Evolutionary conservation across 805 yeast genomes (phyloP).

Genomic region (Sugiyamaella mastotermitis): DNA sequence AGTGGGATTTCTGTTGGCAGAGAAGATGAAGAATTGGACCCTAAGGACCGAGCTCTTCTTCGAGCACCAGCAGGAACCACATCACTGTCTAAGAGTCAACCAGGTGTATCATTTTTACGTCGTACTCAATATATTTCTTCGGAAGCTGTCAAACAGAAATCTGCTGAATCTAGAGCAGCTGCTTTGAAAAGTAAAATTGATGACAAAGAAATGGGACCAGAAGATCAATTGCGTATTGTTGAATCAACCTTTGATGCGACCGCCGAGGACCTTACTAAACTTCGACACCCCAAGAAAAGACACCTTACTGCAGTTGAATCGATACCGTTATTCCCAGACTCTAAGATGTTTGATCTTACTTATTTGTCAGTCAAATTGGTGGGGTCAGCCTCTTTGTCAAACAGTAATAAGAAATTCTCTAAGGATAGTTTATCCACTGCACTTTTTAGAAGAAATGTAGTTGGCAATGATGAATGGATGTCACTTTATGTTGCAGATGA

Average conservation of each 20-base stretch:
- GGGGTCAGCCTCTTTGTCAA: constrained; percentile 41
- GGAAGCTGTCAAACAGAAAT: constrained; percentile 35
- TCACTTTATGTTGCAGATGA: constrained; percentile 51
- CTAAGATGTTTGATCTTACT: constrained; percentile 79
- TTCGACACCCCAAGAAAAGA: constrained; percentile 76
- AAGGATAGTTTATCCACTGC: constrained; percentile 34
- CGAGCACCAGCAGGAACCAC: constrained; percentile 65
- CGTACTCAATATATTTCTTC: constrained; percentile 90
- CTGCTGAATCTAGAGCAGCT: constrained; percentile 18
- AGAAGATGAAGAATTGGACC: constrained; percentile 51
- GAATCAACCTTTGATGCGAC: constrained; percentile 73
- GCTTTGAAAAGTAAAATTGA: constrained; percentile 2
- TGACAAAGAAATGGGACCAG: constrained; percentile 40
- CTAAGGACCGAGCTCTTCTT: constrained; percentile 68
- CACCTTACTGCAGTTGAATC: constrained; percentile 65
- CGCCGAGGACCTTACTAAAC: constrained; percentile 35
- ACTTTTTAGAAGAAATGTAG: constrained; percentile 65
- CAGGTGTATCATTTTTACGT: constrained; percentile 70
- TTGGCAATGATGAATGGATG: constrained; percentile 72
- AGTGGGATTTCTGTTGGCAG: constrained; percentile 32
- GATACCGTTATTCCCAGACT: constrained; percentile 84
- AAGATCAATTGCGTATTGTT: constrained; percentile 57
- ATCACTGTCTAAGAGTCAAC: constrained; percentile 23
- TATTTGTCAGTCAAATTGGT: constrained; percentile 34
- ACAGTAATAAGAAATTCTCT: constrained; percentile 18